Percentiles rank a stretch among this genome's conserved stretches.
phyloP scores from a whole-genome alignment of 2,329 filamentous ascomycete species.

The Venturia nashicola region DNA sequence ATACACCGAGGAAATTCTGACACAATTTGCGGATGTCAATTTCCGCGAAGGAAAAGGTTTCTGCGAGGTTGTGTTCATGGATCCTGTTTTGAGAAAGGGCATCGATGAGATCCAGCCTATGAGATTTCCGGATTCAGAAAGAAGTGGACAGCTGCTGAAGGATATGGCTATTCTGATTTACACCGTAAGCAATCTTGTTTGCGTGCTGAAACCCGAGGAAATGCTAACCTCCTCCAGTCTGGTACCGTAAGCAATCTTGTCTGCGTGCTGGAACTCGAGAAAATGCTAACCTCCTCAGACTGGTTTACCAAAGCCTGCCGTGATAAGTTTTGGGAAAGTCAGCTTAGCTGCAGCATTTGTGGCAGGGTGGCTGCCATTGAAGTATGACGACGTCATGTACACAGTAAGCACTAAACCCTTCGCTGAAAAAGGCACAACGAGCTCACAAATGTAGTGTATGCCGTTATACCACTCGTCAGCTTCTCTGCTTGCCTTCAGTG shows the following conservation, averaged over 20 bases:
- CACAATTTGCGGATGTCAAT: conserved; percentile 26
- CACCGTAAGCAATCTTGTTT: conserved; percentile 36
- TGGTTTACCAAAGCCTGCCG: conserved; percentile 37
- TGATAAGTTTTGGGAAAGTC: conserved; percentile 11
- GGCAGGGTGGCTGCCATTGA: conserved; percentile 44
- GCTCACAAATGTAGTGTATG: conserved; percentile 50
- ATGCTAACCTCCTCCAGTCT: conserved; percentile 18
- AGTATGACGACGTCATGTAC: conserved; percentile 56
- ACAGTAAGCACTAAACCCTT: conserved; percentile 40
- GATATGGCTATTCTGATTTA: conserved; percentile 67
- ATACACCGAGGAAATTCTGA: conserved; percentile 35
- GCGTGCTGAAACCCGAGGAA: background rate
- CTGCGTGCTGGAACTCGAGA: no score
- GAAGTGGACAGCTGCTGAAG: conserved; percentile 12
- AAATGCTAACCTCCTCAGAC: conserved; percentile 29
- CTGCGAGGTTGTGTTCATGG: conserved; percentile 51
- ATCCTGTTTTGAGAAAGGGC: conserved; percentile 15
- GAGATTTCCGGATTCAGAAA: conserved; percentile 7
- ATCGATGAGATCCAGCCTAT: background rate
- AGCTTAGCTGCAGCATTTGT: conserved; percentile 47
- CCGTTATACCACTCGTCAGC: conserved; percentile 81
- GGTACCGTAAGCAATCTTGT: conserved; percentile 41
- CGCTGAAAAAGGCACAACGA: background rate
- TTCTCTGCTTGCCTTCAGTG: conserved; percentile 53
- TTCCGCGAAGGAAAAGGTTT: conserved; percentile 28